Conservation (phyloP, 306 rosid genomes). For the Datisca glomerata region DNA sequence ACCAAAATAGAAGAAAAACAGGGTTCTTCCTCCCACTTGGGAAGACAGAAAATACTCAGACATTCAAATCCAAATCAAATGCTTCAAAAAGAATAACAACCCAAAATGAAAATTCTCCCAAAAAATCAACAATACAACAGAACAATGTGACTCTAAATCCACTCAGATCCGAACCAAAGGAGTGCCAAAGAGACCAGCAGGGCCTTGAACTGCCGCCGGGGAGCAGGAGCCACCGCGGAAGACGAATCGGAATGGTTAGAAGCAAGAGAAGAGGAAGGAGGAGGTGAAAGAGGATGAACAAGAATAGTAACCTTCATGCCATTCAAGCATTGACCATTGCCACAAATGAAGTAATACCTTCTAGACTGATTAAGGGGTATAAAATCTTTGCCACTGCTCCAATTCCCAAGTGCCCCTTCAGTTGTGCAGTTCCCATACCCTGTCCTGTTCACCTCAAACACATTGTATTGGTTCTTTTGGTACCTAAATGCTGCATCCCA, state of each 20-base stretch:
- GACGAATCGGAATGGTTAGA: slow-evolving; percentile 10
- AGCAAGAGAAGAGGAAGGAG: slow-evolving; percentile 24
- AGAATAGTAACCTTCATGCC: slow-evolving; percentile 75
- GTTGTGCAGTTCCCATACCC: slow-evolving; percentile 87
- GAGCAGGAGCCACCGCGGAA: neutral
- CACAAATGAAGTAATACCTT: slow-evolving; percentile 77
- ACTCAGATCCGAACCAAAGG: slow-evolving; percentile 10
- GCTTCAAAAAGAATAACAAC: neutral
- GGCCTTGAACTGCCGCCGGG: neutral
- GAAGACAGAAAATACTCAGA: too few species aligned
- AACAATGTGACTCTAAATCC: slow-evolving; percentile 15
- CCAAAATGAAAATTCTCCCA: neutral
- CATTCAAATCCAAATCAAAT: neutral
- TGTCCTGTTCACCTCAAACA: slow-evolving; percentile 79
- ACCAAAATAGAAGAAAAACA: neutral
- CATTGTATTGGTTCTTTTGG: slow-evolving; percentile 75
- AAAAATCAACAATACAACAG: slow-evolving; percentile 15
- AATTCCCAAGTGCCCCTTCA: slow-evolving; percentile 75
- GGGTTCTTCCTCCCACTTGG: neutral
- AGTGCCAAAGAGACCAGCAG: neutral
- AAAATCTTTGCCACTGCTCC: slow-evolving; percentile 92
- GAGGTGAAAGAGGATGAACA: slow-evolving; percentile 56
- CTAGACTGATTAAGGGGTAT: slow-evolving; percentile 36
- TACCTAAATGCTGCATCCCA: slow-evolving; percentile 89
- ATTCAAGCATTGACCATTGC: slow-evolving; percentile 74